Base-by-base conservation (phyloP, 2,329 filamentous ascomycete species). In the Metarhizium guizhouense region DNA sequence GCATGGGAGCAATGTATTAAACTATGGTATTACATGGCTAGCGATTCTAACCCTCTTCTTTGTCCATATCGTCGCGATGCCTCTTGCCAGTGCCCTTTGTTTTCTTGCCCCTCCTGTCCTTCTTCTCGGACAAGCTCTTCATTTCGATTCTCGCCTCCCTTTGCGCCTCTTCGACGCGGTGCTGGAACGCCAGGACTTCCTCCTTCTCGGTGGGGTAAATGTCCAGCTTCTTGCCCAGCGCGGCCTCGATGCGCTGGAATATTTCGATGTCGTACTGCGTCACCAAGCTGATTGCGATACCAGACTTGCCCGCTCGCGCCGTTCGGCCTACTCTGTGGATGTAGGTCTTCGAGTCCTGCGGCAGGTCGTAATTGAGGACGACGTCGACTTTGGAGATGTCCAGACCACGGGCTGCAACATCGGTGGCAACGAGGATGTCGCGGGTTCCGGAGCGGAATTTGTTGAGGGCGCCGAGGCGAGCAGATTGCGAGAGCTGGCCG, bases 311-410 rank as follows among this genome's bases (percentile, higher is more conserved):
- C 0, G 91, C 91, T 70, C 91, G 83, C 0, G 91, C 91, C 0
- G 91, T 96, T 62, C 91, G 86, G 20, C 91, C 91, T 1, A 96
- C 90, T 53, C 91, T 82, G 70, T 96, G 91, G 36, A 96, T 87
- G 64, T 95, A 95, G 0, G 91, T 96, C 72, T 95, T 95, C 63
- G 83, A 88, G 70, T 95, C 90, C 32, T 84, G 81, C 0, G 91
- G 90, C 2, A 96, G 73, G 65, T 96, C 91, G 61, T 86, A 88
- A 72, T 96, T 96, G 61, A 96, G 70, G 2, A 96, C 89, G 0
- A 93, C 74, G 61, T 95, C 90, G 13, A 96, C 91, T n/a, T 84
- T 87, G 13, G 91, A 91, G 50, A 96, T 95, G 75, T 96, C 92
- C 6, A 96, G 78, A 78, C 92, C 93, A 68, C 92, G 85, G 1